phyloP scores from a whole-genome alignment of 257 asterid species.

The Fraxinus excelsior region DNA sequence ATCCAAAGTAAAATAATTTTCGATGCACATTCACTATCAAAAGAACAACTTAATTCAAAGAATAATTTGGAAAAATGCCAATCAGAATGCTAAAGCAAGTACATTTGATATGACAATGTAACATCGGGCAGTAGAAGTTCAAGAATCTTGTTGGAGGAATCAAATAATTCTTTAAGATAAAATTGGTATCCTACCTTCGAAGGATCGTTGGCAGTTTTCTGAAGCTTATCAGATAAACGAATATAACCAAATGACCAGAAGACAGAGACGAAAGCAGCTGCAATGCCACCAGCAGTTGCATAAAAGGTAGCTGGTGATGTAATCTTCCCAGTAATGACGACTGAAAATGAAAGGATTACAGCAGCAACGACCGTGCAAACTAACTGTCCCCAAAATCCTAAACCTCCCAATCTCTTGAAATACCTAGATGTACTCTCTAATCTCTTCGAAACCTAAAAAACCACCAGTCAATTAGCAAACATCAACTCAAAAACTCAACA shows the following conservation, averaged over 20 bases:
- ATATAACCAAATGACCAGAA: constrained; percentile 97
- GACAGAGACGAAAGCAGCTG: constrained; percentile 88
- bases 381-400: constrained; percentile 97
- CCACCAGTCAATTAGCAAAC: background rate
- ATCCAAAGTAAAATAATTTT: background rate
- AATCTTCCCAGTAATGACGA: constrained; percentile 72
- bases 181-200: constrained; percentile 62
- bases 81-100: background rate
- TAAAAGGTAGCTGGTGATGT: constrained; percentile 89
- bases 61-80: background rate
- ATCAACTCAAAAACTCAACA: background rate
- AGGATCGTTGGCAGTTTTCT: constrained; percentile 79
- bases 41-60: constrained; percentile 18
- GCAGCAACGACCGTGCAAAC: constrained; percentile 82
- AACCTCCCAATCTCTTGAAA: constrained; percentile 93
- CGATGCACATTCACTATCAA: background rate
- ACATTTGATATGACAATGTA: background rate
- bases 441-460: constrained; percentile 79
- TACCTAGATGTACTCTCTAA: constrained; percentile 75
- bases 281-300: constrained; percentile 89
- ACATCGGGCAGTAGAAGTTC: background rate
- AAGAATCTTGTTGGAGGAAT: background rate
- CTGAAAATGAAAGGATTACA: constrained; percentile 84
- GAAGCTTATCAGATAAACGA: constrained; percentile 80
- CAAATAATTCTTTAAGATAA: constrained; percentile 4